Base-by-base conservation (phyloP, 1,284 basidiomycete genomes). In the Xerocomus nothofagi region DNA sequence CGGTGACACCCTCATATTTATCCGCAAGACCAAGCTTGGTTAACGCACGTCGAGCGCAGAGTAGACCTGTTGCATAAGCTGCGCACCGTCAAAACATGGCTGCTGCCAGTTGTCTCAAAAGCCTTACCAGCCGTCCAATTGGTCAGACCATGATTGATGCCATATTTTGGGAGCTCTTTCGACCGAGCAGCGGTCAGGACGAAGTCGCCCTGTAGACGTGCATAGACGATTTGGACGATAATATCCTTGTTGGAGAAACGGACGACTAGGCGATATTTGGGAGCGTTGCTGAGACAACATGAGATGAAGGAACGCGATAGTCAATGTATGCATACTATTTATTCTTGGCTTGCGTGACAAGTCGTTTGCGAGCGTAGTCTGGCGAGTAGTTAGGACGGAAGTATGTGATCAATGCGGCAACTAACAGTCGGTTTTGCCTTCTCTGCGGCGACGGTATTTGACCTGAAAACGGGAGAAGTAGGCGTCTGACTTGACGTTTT, bases 381-480 rank as follows among this genome's bases (percentile, higher is more conserved):
- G 49, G 12, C 49, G 6, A 47, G 15, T 4, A 4, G 49, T 71
- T 27, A 65, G 43, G 34, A 39, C 4, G 48, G 46, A 44, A 32
- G 44, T 27, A 11, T 31, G 24, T 3, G 43, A 45, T 37, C 12
- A 32, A 32, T 12, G 55, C 2, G 26, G n/a, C 14, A 38, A 70
- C 86, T 62, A 60, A 90, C 89, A 99, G 73, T 99, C 97, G 61
- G 97, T 99, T 80, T 94, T 97, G 56, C 97, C 97, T 80, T 99
- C 97, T 69, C 93, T 86, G 60, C 93, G 80, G 68, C 95, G 82
- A 68, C 95, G 90, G 76, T 94, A 94, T 78, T 96, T 95, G 65
- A 95, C 93, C 79, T 98, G 94, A 84, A 91, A 98, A 59, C 95
- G 87, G 57, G 92, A 96, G 79, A 93, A 97, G 88, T 98, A 98